These are phyloP conservation scores for Pseudopithomyces chartarum DNA, from an alignment of 2,329 filamentous ascomycete genomes.

Conservation along the genomic window DNA sequence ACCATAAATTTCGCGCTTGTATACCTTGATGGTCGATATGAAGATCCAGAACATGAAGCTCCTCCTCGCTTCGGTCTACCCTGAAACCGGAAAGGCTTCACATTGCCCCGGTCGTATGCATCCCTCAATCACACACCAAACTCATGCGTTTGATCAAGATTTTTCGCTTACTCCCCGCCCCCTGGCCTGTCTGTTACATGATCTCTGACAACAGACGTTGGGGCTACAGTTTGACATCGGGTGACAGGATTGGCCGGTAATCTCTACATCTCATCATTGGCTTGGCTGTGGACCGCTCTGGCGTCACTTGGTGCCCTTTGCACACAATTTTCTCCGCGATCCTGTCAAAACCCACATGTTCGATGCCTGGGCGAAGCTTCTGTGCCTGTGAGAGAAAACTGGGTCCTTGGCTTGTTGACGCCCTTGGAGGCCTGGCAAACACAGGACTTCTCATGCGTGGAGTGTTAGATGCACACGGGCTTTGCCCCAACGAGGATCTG, in stretches of 20 bases:
- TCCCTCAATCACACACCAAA: constrained; percentile 38
- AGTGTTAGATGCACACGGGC: constrained; percentile 40
- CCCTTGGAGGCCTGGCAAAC: constrained; percentile 24
- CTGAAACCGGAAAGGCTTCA: constrained; percentile 44
- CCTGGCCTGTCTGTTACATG: constrained; percentile 39
- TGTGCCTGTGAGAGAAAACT: constrained; percentile 36
- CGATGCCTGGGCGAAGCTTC: constrained; percentile 23
- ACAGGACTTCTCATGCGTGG: constrained; percentile 39
- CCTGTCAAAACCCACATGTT: constrained; percentile 21
- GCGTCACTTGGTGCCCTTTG: constrained; percentile 36
- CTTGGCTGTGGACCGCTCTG: constrained; percentile 18
- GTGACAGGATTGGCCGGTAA: constrained; percentile 21
- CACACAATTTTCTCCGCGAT: constrained; percentile 32
- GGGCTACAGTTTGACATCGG: constrained; percentile 27
- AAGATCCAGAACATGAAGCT: constrained; percentile 7
- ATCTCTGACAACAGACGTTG: constrained; percentile 41
- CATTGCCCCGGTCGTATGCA: constrained; percentile 18
- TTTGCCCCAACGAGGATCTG: constrained; percentile 25
- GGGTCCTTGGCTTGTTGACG: constrained; percentile 20
- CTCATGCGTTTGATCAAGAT: constrained; percentile 44
- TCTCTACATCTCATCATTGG: constrained; percentile 24
- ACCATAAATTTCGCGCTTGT: not conserved
- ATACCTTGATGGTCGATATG: not conserved
- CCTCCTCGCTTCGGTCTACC: constrained; percentile 14
- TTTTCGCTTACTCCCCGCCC: constrained; percentile 23